Base-by-base conservation (phyloP, 768 basidiomycete genomes). In the Heimioporus sp. region DNA sequence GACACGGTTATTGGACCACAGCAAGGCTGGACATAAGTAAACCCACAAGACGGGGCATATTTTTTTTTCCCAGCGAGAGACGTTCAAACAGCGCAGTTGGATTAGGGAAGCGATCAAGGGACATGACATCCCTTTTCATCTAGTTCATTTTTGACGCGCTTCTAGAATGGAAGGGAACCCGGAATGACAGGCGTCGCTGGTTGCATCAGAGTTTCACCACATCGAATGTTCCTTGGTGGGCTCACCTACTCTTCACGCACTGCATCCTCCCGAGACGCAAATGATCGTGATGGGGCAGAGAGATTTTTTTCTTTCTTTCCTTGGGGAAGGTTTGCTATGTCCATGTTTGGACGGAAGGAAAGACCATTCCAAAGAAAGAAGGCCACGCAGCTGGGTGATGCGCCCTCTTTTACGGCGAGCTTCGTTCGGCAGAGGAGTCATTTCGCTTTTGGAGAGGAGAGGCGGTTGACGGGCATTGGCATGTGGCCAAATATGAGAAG, bases 81-180 rank as follows among this genome's bases (percentile, higher is more conserved):
- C 66, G 68, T 54, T 56, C 63, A 67, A 69, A 61, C 61, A 38
- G 61, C 66, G 68, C 57, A 46, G 47, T 11, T 21, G 38, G 24
- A 24, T 53, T 54, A 58, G 51, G 51, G 55, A 58, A 57, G 59
- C 64, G 59, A 67, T 67, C 68, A 68, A 67, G 68, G 68, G 68
- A 58, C 64, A 54, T 46, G 47, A 15, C 53, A 54, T 58, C 56
- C 62, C 56, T 43, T 60, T 67, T 69, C 65, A 69, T 65, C 52
- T 58, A 24, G 49, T 55, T 56, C 54, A 57, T 60, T 59, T 67
- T 56, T 43, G 59, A 45, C 46, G 32, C 40, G 32, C 66, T 67
- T 67, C 66, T 65, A 20, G 36, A 67, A 67, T 70, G 68, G 66
- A 67, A 67, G 58, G 39, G 64, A 66, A 68, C 31, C 38, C 34